Evolutionary conservation across 1,284 basidiomycete species (phyloP).

Genomic region (Coriolopsis trogii): DNA sequence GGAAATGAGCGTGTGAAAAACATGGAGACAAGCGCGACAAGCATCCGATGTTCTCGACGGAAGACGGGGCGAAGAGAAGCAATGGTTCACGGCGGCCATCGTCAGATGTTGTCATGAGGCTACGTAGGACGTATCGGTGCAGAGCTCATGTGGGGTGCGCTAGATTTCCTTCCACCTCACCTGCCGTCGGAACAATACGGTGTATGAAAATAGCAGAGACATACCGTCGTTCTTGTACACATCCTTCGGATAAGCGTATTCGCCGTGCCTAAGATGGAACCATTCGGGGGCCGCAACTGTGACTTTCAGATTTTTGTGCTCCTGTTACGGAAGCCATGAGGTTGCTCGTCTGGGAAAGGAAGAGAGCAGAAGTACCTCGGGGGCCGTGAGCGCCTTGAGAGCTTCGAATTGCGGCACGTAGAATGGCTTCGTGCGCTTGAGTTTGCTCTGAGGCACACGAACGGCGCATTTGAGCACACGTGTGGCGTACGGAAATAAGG

Average conservation of each 20-base stretch:
- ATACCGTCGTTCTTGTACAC: constrained; percentile 65
- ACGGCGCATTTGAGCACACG: too few species aligned
- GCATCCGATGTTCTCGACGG: too few species aligned
- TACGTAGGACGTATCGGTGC: neutral
- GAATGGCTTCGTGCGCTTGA: constrained; percentile 62
- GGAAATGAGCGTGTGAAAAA: neutral
- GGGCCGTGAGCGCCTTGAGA: constrained; percentile 55
- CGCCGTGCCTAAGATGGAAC: constrained; percentile 76
- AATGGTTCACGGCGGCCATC: too few species aligned
- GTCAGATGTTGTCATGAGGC: too few species aligned
- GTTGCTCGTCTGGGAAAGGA: constrained; percentile 2
- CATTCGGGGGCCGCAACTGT: constrained; percentile 78
- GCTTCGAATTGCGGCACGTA: constrained; percentile 66
- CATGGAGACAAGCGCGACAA: neutral
- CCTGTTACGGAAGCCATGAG: constrained; percentile 37
- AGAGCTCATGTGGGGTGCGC: neutral
- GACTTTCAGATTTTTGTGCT: constrained; percentile 70
- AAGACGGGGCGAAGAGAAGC: too few species aligned
- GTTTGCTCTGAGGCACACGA: constrained; percentile 62
- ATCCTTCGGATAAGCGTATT: constrained; percentile 59
- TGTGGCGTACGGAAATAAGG: too few species aligned
- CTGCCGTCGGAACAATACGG: constrained; percentile 4
- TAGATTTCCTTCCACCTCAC: too few species aligned
- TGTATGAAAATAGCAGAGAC: constrained; percentile 8
- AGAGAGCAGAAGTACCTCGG: constrained; percentile 43